Evolutionary conservation across 108 stramenopile species (phyloP).

Genomic region (Asterionellopsis glacialis): DNA sequence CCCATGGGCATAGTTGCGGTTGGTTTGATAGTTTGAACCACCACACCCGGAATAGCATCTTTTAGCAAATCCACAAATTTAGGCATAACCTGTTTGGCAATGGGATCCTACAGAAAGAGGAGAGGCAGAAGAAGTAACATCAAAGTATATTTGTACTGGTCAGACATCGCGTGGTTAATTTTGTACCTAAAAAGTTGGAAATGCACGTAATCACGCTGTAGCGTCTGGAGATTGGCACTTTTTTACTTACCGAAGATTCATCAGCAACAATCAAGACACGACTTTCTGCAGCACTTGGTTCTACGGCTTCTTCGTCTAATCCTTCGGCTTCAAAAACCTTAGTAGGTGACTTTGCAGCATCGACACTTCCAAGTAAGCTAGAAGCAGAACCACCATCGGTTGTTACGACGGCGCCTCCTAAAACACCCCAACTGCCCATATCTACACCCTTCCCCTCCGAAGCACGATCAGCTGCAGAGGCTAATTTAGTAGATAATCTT

Average conservation of each 20-base stretch:
- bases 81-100: constrained; percentile 48
- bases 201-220: no score
- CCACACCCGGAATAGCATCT: constrained; percentile 38
- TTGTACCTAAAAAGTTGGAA: no score
- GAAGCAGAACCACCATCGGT: constrained; percentile 1
- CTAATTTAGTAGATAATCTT: constrained; percentile 39
- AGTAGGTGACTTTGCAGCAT: constrained; percentile 11
- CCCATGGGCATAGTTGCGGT: constrained; percentile 65
- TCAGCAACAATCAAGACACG: constrained; percentile 8
- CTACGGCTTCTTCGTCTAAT: constrained; percentile 11
- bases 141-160: constrained; percentile 16
- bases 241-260: constrained; percentile 12
- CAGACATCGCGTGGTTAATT: constrained; percentile 10
- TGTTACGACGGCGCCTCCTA: constrained; percentile 39
- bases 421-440: constrained; percentile 68
- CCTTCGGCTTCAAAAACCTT: no score
- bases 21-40: constrained; percentile 45
- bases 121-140: constrained; percentile 23
- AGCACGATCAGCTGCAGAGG: constrained; percentile 45
- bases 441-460: constrained; percentile 52
- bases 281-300: neutral
- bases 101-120: constrained; percentile 13
- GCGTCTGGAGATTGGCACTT: neutral
- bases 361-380: constrained; percentile 35
- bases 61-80: constrained; percentile 28